Evolutionary conservation across 768 basidiomycete genomes (phyloP).

Genomic region (Psilocybe azurescens): DNA sequence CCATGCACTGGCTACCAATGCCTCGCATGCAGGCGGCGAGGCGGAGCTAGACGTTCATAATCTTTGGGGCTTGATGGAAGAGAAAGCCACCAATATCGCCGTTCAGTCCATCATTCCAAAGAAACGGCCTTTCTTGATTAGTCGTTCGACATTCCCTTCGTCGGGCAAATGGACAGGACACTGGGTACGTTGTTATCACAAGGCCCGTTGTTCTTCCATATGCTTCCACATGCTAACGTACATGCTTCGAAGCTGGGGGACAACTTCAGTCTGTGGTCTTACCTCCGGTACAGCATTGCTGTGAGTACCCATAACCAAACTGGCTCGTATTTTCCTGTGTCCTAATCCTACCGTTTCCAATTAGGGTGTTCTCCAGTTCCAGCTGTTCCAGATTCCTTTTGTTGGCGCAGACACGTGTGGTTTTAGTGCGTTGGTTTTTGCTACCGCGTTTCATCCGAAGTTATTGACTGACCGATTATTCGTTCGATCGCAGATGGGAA

Average conservation of each 20-base stretch:
- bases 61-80: conserved; percentile 75
- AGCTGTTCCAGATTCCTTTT: conserved; percentile 83
- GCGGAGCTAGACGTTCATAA: conserved; percentile 74
- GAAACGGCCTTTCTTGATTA: conserved; percentile 73
- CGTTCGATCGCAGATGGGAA: conserved; percentile 49
- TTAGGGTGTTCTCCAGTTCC: conserved; percentile 82
- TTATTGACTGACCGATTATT: conserved; percentile 13
- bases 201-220: neutral
- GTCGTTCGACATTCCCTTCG: conserved; percentile 71
- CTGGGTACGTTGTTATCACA: conserved; percentile 51
- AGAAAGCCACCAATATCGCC: conserved; percentile 66
- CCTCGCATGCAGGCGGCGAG: conserved; percentile 67
- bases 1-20: conserved; percentile 71
- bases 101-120: conserved; percentile 57
- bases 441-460: conserved; percentile 22
- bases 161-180: conserved; percentile 75
- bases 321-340: conserved; percentile 12
- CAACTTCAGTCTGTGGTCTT: conserved; percentile 78
- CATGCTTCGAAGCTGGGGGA: conserved; percentile 64
- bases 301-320: conserved; percentile 29
- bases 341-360: conserved; percentile 9
- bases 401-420: conserved; percentile 83
- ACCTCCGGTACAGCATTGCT: conserved; percentile 66
- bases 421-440: conserved; percentile 46
- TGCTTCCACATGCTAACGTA: conserved; percentile 19